Percentiles rank a stretch among this genome's conserved stretches.
phyloP scores from a whole-genome alignment of 1,139 yeast species.

The Wickerhamomyces sp. region DNA sequence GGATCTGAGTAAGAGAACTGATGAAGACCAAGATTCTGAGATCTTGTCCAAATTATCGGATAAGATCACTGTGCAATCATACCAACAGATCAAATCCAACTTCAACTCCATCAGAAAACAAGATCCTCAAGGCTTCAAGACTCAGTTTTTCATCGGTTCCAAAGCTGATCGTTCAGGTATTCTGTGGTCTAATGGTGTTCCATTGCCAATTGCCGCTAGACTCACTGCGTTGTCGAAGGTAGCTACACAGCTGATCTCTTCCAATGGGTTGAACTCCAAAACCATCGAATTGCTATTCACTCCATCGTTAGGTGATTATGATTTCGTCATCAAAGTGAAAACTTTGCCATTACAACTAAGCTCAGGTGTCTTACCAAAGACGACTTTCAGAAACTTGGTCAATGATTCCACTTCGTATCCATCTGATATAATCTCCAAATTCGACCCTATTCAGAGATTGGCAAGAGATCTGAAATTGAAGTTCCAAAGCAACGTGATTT shows the following conservation, averaged over 20 bases:
- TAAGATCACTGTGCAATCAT: conserved; percentile 54
- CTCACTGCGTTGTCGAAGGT: conserved; percentile 83
- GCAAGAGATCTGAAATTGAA: conserved; percentile 52
- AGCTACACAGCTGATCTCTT: conserved; percentile 50
- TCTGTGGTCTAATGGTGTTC: conserved; percentile 68
- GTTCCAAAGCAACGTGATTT: conserved; percentile 47
- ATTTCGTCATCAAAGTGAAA: conserved; percentile 62
- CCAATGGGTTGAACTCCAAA: conserved; percentile 39
- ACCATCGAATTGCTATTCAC: conserved; percentile 58
- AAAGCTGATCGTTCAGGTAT: conserved; percentile 80
- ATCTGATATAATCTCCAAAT: conserved; percentile 29
- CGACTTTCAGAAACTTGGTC: conserved; percentile 62
- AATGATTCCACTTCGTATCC: conserved; percentile 27
- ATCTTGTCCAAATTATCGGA: conserved; percentile 45
- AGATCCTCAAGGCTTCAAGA: conserved; percentile 77
- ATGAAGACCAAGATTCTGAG: conserved; percentile 34
- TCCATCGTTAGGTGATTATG: conserved; percentile 82
- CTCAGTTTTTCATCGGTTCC: conserved; percentile 79
- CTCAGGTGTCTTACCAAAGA: conserved; percentile 45
- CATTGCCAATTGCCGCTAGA: conserved; percentile 79
- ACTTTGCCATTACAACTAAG: conserved; percentile 40
- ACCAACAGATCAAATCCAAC: conserved; percentile 57
- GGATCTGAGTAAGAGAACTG: conserved; percentile 57
- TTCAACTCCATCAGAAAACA: conserved; percentile 61
- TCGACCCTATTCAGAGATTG: conserved; percentile 53